Conservation (phyloP, 1,284 basidiomycete species). For the Marasmius tenuissimus region DNA sequence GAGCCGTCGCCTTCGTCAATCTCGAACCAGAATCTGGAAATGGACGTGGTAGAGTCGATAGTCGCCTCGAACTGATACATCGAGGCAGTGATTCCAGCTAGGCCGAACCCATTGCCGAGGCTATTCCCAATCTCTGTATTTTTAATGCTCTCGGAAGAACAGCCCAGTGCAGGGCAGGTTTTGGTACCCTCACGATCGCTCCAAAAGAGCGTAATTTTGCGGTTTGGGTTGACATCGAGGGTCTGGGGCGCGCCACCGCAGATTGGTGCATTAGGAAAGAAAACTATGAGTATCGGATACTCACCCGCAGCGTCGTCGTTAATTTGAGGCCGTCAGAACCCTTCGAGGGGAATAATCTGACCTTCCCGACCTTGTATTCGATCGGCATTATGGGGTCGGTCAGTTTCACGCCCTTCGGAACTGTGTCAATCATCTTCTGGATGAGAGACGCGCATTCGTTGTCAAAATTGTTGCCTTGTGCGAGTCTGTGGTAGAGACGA, state of each 20-base stretch:
- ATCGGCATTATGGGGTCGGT: conserved; percentile 7
- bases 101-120: background rate
- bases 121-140: background rate
- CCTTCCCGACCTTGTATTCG: conserved; percentile 5
- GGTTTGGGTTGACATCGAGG: background rate
- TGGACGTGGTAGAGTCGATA: conserved; percentile 3
- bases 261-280: too few species aligned
- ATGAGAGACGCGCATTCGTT: conserved; percentile 7
- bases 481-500: background rate
- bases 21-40: conserved; percentile 11
- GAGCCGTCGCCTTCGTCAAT: conserved; percentile 8
- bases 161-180: conserved; percentile 1
- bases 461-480: conserved; percentile 1
- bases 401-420: conserved; percentile 11
- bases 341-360: background rate
- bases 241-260: background rate
- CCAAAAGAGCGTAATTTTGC: conserved; percentile 2
- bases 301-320: conserved; percentile 3
- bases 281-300: background rate
- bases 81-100: background rate
- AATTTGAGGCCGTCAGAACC: background rate
- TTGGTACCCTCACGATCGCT: background rate
- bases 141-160: background rate
- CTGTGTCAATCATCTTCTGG: conserved; percentile 15
- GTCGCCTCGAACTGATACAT: conserved; percentile 4